Base-by-base conservation (phyloP, 1,284 basidiomycete species). In the Sanghuangporus baumii region DNA sequence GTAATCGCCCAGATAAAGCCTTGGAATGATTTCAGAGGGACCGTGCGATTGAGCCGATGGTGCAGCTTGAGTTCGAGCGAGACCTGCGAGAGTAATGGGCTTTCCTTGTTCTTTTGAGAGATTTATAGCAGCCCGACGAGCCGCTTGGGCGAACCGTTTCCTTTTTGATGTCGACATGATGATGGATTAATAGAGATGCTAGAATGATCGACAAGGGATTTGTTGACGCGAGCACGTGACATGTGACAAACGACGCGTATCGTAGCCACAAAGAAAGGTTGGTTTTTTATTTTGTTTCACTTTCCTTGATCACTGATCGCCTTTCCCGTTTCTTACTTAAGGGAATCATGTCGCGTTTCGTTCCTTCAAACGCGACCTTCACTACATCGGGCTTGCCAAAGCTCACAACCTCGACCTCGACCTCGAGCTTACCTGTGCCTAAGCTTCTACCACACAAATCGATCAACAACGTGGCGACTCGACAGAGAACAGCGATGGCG, bases 1-100 rank as follows among this genome's bases (percentile, higher is more conserved):
- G 64, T 81, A 79, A 68, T 86, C 85, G 2, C 87, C 84, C 55
- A 91, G 81, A 69, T 85, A 91, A 26, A 91, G 73, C 16, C 84
- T 80, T 5, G 86, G 82, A 0, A 82, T 69, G 67, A 91, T 86
- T 57, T 76, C 73, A 52, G 79, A 60, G 3, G 62, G 57, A n/a
- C 43, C 43, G 20, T 46, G 16, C 8, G 20, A n/a, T 16, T 14
- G 7, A 46, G 16, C 14, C 2, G 43, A 7, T n/a, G 16, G 43
- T n/a, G 16, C 16, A 46, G 43, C 40, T n/a, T 46, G 43, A 46
- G 9, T 18, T 16, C n/a, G 40, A 9, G 26, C 52, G 16, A 54
- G 52, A 2, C 31, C 14, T 9, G 52, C 14, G 34, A 54, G 52
- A 54, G 31, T 37, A n/a, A 54, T 26, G 4, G 31, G 36, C n/a